These are phyloP conservation scores for Echria macrotheca DNA, from an alignment of 495 filamentous ascomycete species.

Conservation along the genomic window DNA sequence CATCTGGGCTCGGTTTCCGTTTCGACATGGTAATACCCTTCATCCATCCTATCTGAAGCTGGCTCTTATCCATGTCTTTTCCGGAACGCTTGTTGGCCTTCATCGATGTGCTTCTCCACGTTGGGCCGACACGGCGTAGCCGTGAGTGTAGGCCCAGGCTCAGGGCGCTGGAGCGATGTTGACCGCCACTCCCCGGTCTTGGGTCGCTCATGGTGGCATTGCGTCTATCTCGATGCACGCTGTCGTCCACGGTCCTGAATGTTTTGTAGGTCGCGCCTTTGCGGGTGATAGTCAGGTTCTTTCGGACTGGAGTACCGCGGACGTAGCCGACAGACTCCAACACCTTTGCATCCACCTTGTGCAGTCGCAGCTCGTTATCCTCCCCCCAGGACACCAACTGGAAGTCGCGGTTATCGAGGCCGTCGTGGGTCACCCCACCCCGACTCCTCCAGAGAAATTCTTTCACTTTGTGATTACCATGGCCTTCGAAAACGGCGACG, in stretches of 20 bases:
- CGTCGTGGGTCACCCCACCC: slow-evolving; percentile 60
- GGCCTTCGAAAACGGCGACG: slow-evolving; percentile 71
- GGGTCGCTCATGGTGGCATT: slow-evolving; percentile 47
- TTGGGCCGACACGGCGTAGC: slow-evolving; percentile 31
- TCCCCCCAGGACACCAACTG: slow-evolving; percentile 91
- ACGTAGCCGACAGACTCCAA: slow-evolving; percentile 71
- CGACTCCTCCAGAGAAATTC: slow-evolving; percentile 90
- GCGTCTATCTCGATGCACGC: slow-evolving; percentile 36
- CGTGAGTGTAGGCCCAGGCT: slow-evolving; percentile 41
- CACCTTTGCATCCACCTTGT: slow-evolving; percentile 60
- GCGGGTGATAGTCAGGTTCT: slow-evolving; percentile 68
- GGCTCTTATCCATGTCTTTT: slow-evolving; percentile 55
- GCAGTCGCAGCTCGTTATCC: slow-evolving; percentile 75
- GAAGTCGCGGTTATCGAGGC: slow-evolving; percentile 83
- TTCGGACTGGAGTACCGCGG: slow-evolving; percentile 58
- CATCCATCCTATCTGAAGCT: slow-evolving; percentile 81
- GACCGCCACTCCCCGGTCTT: slow-evolving; percentile 37
- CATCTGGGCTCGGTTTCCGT: slow-evolving; percentile 35
- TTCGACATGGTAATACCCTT: slow-evolving; percentile 80
- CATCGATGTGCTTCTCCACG: slow-evolving; percentile 55
- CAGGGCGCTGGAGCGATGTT: slow-evolving; percentile 37
- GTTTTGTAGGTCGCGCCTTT: slow-evolving; percentile 81
- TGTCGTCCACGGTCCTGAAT: slow-evolving; percentile 62
- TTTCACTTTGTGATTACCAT: slow-evolving; percentile 76
- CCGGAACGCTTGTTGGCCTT: slow-evolving; percentile 52